Evolutionary conservation across 2,329 filamentous ascomycete genomes (phyloP).

Genomic region (Sphaerulina vaccinii): DNA sequence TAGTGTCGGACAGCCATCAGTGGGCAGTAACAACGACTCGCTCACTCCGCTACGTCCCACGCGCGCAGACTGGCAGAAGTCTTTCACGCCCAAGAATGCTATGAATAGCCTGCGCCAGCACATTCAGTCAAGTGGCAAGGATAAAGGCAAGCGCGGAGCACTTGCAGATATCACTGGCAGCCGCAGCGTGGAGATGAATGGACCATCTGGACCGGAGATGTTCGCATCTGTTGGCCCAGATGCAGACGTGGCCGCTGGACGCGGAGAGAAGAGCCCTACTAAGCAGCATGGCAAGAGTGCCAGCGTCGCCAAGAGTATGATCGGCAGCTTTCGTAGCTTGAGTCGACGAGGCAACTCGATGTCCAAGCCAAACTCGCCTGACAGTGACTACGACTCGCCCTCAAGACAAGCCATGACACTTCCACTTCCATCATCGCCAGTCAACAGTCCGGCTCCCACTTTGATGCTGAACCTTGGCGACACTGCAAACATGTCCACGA

Average conservation of each 20-base stretch:
- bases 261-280: conserved; percentile 10
- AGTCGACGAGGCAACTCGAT: conserved; percentile 14
- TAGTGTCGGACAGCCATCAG: not conserved
- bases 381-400: conserved; percentile 8
- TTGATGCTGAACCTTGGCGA: conserved; percentile 30
- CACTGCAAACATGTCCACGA: conserved; percentile 21
- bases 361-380: conserved; percentile 13
- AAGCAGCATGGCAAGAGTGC: conserved; percentile 18
- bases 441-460: conserved; percentile 27
- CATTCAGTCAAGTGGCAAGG: conserved; percentile 18
- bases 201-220: conserved; percentile 4
- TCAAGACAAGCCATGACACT: conserved; percentile 20
- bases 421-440: conserved; percentile 30
- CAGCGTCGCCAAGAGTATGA: conserved; percentile 28
- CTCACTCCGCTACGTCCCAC: conserved; percentile 16
- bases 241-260: conserved; percentile 3
- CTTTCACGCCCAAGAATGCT: conserved; percentile 24
- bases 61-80: conserved; percentile 13
- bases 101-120: conserved; percentile 25
- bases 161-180: conserved; percentile 15
- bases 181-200: not conserved
- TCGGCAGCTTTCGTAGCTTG: conserved; percentile 29
- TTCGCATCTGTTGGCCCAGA: not conserved
- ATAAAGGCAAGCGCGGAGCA: conserved; percentile 18
- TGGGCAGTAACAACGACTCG: conserved; percentile 3